phyloP scores from a whole-genome alignment of 495 filamentous ascomycete genomes.

The Parathielavia hyrcaniae region DNA sequence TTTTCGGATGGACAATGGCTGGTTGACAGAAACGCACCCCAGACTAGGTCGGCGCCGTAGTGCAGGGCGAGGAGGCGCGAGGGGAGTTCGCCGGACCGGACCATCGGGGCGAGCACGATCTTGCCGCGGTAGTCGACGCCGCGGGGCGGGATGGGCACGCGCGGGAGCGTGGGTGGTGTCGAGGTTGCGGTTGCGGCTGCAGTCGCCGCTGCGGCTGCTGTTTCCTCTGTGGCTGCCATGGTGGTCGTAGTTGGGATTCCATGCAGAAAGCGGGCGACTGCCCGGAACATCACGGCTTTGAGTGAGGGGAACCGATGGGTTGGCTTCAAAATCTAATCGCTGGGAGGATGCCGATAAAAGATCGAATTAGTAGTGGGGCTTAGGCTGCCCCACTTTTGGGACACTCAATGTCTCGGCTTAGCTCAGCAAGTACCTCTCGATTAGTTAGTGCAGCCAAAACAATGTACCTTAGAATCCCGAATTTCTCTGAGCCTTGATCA shows the following conservation, averaged over 20 bases:
- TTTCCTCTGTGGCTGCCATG: slow-evolving; percentile 7
- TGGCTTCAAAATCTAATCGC: not conserved
- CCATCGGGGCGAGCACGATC: slow-evolving; percentile 94
- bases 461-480: too few relatives aligned
- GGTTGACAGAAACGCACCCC: slow-evolving; percentile 53
- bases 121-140: slow-evolving; percentile 92
- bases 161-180: slow-evolving; percentile 30
- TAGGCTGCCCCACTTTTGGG: too few relatives aligned
- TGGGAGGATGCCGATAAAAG: not conserved
- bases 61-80: slow-evolving; percentile 79
- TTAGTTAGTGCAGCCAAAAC: too few relatives aligned
- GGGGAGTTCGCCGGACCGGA: slow-evolving; percentile 88
- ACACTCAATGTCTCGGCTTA: too few relatives aligned
- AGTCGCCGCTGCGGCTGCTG: slow-evolving; percentile 5
- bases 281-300: slow-evolving; percentile 14
- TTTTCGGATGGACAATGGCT: too few relatives aligned
- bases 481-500: too few relatives aligned
- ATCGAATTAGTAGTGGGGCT: too few relatives aligned
- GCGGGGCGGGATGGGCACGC: slow-evolving; percentile 75
- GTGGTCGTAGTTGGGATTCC: slow-evolving; percentile 6
- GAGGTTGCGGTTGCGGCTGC: not conserved
- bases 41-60: slow-evolving; percentile 94
- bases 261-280: slow-evolving; percentile 7
- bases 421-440: too few relatives aligned
- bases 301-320: not conserved